Conservation (phyloP, 495 filamentous ascomycete species). For the Penicillium robsamsonii region DNA sequence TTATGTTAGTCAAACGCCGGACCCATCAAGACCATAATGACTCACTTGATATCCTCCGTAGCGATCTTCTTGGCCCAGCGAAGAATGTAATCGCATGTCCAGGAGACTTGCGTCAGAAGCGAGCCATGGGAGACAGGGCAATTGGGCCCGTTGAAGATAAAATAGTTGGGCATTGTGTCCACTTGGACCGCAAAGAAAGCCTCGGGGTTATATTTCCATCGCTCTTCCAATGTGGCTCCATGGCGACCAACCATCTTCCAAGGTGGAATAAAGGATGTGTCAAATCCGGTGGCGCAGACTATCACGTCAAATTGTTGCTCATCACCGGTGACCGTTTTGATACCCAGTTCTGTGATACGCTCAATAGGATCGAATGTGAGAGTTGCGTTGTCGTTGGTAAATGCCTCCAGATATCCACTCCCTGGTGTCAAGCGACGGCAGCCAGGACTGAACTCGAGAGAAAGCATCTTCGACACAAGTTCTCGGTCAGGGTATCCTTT, state of each 20-base stretch:
- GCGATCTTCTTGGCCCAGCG: conserved; percentile 43
- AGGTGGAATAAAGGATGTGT: conserved; percentile 36
- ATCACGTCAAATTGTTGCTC: conserved; percentile 44
- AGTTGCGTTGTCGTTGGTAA: conserved; percentile 43
- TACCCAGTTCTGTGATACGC: conserved; percentile 48
- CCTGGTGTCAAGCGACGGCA: conserved; percentile 46
- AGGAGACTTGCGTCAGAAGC: conserved; percentile 35
- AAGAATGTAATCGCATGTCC: conserved; percentile 37
- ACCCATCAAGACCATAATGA: background rate
- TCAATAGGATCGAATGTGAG: conserved; percentile 47
- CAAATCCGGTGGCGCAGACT: conserved; percentile 50
- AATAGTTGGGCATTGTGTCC: conserved; percentile 45
- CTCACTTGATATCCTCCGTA: conserved; percentile 43
- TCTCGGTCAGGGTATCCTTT: conserved; percentile 17
- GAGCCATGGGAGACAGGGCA: conserved; percentile 51
- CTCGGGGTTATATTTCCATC: conserved; percentile 22
- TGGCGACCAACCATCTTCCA: conserved; percentile 36
- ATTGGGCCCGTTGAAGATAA: conserved; percentile 57
- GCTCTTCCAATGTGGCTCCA: conserved; percentile 26
- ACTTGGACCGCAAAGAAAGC: conserved; percentile 42
- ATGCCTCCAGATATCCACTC: conserved; percentile 38
- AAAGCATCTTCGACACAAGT: conserved; percentile 40
- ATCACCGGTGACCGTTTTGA: conserved; percentile 26
- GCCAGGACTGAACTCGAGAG: conserved; percentile 33
- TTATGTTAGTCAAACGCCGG: background rate